phyloP scores from a whole-genome alignment of 352 stramenopile genomes.

The Globisporangium takayamanum region DNA sequence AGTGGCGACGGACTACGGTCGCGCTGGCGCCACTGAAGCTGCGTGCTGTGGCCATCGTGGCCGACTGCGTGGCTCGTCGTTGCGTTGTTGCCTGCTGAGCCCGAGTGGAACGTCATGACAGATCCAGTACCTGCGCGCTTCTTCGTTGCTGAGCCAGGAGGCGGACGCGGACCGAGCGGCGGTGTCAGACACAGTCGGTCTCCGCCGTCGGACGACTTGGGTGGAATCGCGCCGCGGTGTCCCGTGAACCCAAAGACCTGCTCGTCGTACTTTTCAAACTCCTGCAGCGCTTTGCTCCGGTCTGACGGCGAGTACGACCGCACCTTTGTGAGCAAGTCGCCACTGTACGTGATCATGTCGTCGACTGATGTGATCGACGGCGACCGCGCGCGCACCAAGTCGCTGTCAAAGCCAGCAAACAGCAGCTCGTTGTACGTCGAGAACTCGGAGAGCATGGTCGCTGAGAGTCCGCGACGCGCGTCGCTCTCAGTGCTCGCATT shows the following conservation, averaged over 20 bases:
- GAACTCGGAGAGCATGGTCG: conserved; percentile 31
- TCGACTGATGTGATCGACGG: conserved; percentile 50
- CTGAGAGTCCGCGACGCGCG: conserved; percentile 15
- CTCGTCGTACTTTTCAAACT: conserved; percentile 72
- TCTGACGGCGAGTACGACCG: conserved; percentile 43
- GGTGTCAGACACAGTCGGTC: conserved; percentile 43
- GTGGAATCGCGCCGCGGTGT: conserved; percentile 11
- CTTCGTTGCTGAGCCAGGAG: conserved; percentile 33
- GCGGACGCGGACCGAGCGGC: conserved; percentile 30
- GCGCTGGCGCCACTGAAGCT: conserved; percentile 34
- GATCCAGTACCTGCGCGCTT: conserved; percentile 27
- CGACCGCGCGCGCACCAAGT: conserved; percentile 55
- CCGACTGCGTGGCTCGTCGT: conserved; percentile 17
- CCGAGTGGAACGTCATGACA: conserved; percentile 25
- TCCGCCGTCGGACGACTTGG: conserved; percentile 38
- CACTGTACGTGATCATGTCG: conserved; percentile 34
- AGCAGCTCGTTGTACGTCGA: conserved; percentile 49
- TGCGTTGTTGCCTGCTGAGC: conserved; percentile 22
- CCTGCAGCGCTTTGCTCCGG: conserved; percentile 32
- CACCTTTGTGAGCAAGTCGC: conserved; percentile 34
- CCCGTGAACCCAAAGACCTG: conserved; percentile 48
- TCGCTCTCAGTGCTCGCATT: conserved; percentile 28
- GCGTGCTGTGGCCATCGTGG: conserved; percentile 24
- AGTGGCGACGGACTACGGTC: conserved; percentile 38
- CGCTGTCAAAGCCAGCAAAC: conserved; percentile 48